Evolutionary conservation across 2,329 filamentous ascomycete species (phyloP).

Genomic region (Stachybotrys chlorohalonatus): DNA sequence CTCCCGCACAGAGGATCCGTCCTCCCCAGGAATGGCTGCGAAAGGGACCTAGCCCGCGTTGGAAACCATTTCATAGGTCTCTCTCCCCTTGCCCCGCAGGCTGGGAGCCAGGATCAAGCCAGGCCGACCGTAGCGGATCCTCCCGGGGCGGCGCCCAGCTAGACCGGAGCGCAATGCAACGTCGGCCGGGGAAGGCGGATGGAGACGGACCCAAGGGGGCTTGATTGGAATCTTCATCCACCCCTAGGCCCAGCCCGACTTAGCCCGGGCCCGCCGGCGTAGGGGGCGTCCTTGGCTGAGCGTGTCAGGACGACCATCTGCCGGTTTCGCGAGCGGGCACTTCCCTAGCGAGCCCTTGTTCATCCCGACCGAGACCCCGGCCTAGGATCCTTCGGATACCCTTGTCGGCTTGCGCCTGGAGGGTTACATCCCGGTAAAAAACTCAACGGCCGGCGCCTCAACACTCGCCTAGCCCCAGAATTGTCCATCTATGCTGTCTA

Average conservation of each 20-base stretch:
- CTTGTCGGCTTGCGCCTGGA: neutral
- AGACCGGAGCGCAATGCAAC: neutral
- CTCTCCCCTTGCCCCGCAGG: too few species aligned
- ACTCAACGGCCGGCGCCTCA: neutral
- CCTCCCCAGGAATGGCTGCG: neutral
- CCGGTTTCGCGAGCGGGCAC: too few species aligned
- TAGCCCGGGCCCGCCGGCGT: neutral
- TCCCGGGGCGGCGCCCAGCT: too few species aligned
- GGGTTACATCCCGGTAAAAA: neutral
- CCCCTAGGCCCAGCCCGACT: neutral
- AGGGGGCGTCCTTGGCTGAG: too few species aligned
- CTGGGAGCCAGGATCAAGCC: too few species aligned
- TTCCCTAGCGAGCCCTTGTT: too few species aligned
- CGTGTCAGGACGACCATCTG: too few species aligned
- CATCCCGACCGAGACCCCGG: too few species aligned
- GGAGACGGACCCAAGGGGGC: neutral
- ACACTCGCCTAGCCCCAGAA: neutral
- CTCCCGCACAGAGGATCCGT: too few species aligned
- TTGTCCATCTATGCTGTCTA: neutral
- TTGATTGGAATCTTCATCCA: neutral
- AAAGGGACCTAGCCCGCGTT: neutral
- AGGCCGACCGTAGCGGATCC: too few species aligned
- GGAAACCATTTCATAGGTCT: neutral
- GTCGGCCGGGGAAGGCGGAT: neutral
- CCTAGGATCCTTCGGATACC: too few species aligned